Percentiles rank a stretch among this genome's conserved stretches.
These are phyloP conservation scores for Tinospora cordifolia DNA, from an alignment of 164 flowering plant species.

Conservation along the genomic window DNA sequence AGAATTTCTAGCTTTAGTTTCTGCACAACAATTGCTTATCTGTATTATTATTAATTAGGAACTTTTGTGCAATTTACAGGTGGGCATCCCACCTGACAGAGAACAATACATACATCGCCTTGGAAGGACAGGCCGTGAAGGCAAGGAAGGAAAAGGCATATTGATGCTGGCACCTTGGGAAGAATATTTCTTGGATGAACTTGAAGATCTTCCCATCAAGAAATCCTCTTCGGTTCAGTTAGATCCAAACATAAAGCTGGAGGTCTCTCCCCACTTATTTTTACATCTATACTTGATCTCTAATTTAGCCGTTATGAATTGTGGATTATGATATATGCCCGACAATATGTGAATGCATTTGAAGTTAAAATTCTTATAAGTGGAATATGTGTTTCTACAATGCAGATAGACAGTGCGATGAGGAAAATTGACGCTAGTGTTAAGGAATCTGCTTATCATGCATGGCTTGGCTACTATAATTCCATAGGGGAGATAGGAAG, in stretches of 20 bases:
- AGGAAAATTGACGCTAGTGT: conserved; percentile 53
- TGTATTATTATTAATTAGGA: conserved; percentile 4
- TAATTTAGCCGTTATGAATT: too few relatives aligned
- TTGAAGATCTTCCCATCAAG: conserved; percentile 72
- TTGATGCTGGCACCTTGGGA: conserved; percentile 96
- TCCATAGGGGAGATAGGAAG: conserved; percentile 78
- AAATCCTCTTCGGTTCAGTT: conserved; percentile 40
- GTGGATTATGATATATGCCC: background rate
- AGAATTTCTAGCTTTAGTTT: background rate
- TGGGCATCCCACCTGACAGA: conserved; percentile 73
- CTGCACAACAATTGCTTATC: background rate
- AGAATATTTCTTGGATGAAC: conserved; percentile 68
- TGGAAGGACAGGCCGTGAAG: conserved; percentile 93
- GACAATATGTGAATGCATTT: background rate
- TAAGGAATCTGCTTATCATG: conserved; percentile 94
- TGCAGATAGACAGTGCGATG: conserved; percentile 65
- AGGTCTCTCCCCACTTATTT: conserved; percentile 41
- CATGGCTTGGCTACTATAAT: conserved; percentile 98
- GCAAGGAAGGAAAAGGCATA: conserved; percentile 85
- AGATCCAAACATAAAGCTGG: conserved; percentile 39
- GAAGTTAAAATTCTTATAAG: background rate
- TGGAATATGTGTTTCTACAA: background rate
- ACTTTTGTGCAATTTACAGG: conserved; percentile 31
- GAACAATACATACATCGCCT: conserved; percentile 89
- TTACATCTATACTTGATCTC: background rate